Base-by-base conservation (phyloP, 352 stramenopile species). In the Thalassiosira hispida region DNA sequence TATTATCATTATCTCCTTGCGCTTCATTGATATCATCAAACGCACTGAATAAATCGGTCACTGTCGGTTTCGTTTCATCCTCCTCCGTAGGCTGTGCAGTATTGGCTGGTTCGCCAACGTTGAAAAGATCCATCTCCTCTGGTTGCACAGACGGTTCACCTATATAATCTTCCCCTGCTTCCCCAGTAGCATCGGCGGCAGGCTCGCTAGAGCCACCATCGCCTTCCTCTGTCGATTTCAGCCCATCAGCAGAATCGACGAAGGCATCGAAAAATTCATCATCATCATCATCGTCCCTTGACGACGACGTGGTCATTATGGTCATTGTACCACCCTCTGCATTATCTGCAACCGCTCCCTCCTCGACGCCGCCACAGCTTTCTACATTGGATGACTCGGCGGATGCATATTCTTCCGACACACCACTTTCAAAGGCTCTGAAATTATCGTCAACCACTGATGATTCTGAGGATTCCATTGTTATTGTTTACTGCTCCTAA, bases 191-290 rank as follows among this genome's bases (percentile, higher is more conserved):
- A 56, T 31, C 12, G 25, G 14, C 20, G 8, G 49, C 6, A 42
- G 29, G 5, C 29, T 60, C 52, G 12, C 12, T 16, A 56, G 27
- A 2, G 23, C n/a, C 47, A 56, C 18, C 47, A 11, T 31, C 23
- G 7, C 23, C 6, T 27, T 56, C 22, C 4, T 29, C 22, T 27
- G n/a, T 16, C 7, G 16, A 20, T 40, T 4, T 60, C 11, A 7
- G 9, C 8, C 5, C 16, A 22, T 60, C 14, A 6, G 22, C 52
- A n/a, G n/a, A n/a, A 40, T 60, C 25, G 52, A 33, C 52, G 29
- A 60, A 60, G 7, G 52, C 52, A 40, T 60, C 23, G 25, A 60
- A 60, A 38, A 60, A 60, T 40, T 60, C 52, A 33, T 40, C 52
- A 38, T 60, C 23, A 33, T 38, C n/a, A 40, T 60, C 52, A 38